phyloP scores from a whole-genome alignment of 305 asterid species.

The Striga hermonthica region DNA sequence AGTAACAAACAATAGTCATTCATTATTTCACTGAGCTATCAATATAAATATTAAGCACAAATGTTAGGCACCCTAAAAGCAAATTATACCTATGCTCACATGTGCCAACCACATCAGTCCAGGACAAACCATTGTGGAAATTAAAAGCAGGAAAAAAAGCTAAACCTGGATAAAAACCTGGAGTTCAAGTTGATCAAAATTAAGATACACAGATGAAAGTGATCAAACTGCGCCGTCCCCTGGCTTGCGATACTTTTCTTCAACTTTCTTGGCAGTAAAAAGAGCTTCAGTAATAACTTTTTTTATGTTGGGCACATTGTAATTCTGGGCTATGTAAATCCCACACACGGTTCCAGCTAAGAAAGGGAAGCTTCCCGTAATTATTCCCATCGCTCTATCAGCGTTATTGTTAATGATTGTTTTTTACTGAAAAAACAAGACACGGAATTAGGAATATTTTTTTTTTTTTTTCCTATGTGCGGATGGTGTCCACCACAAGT shows the following conservation, averaged over 20 bases:
- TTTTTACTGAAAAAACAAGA: background rate
- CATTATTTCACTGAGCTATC: too few relatives aligned
- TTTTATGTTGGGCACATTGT: conserved; percentile 59
- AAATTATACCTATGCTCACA: too few relatives aligned
- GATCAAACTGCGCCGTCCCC: conserved; percentile 41
- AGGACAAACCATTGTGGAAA: too few relatives aligned
- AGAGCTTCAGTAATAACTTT: conserved; percentile 42
- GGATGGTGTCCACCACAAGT: too few relatives aligned
- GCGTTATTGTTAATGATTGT: background rate
- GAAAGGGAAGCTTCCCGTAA: conserved; percentile 50
- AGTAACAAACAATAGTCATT: too few relatives aligned
- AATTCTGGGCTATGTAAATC: conserved; percentile 70
- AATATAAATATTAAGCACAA: too few relatives aligned
- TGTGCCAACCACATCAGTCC: too few relatives aligned
- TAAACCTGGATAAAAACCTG: conserved; percentile 16
- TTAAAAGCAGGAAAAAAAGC: background rate
- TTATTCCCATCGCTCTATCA: conserved; percentile 49
- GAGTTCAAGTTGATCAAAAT: conserved; percentile 4
- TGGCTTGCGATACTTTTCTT: conserved; percentile 69
- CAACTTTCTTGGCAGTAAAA: conserved; percentile 52
- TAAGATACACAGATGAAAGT: background rate
- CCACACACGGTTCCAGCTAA: conserved; percentile 60
- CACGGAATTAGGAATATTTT: conserved; percentile 4
- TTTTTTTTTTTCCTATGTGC: background rate
- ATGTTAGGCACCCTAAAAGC: too few relatives aligned